Base-by-base conservation (phyloP, 352 stramenopile genomes). In the Phytophthora sansomeana region DNA sequence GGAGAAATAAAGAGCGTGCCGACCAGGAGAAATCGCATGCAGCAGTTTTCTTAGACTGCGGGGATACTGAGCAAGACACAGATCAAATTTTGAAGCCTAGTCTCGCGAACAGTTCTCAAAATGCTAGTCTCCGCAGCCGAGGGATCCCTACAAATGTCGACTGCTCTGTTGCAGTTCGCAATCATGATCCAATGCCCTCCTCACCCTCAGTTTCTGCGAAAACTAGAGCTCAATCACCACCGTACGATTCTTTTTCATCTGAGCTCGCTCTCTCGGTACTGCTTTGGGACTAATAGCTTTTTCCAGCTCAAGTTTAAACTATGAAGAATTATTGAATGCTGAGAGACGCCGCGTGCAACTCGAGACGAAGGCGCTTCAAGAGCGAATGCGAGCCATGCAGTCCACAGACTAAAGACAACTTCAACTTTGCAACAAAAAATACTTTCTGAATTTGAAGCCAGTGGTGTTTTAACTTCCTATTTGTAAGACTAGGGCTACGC, bases 361-460 rank as follows among this genome's bases (percentile, higher is more conserved):
- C 8, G 81, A 90, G 46, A 83, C 71, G n/a, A 88, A 83, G 30
- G 68, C 70, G 29, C 58, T 90, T 6, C 75, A 87, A 26, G 75
- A 87, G 14, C 67, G 74, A n/a, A 90, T 90, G 79, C 71, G 75
- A n/a, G 65, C 55, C 3, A 49, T 83, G 24, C 67, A 77, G 46
- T 19, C 51, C 36, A 33, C 35, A 47, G 62, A 57, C 17, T n/a
- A 17, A 46, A 43, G n/a, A 43, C 16, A 43, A 38, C 60, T 56
- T 57, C 32, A 57, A 63, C 30, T 57, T 39, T 43, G n/a, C n/a
- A n/a, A n/a, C n/a, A n/a, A n/a, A n/a, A n/a, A n/a, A n/a, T n/a
- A n/a, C n/a, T n/a, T n/a, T n/a, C n/a, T n/a, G n/a, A n/a, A n/a
- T n/a, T n/a, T n/a, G n/a, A n/a, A n/a, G n/a, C n/a, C n/a, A n/a